A percentile compares a stretch with the other conserved stretches of the same genome.
Conservation (phyloP, 2,329 filamentous ascomycete genomes). For the Neopestalotiopsis rosae region DNA sequence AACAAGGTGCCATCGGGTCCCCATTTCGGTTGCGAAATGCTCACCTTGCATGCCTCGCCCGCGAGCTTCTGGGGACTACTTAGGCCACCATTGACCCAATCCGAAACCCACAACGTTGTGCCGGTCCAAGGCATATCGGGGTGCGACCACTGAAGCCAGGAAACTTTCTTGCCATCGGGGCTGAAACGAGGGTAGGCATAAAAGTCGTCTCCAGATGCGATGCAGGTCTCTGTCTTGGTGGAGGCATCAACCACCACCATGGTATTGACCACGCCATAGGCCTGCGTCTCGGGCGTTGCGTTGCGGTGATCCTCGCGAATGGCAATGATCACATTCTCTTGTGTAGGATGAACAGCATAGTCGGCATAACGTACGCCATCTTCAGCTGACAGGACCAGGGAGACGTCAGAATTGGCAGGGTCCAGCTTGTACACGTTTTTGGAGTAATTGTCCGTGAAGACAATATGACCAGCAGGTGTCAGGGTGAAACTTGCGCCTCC, state of each 20-base stretch:
- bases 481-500: neutral
- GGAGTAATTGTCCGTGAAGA: neutral
- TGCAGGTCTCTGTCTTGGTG: neutral
- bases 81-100: neutral
- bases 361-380: neutral
- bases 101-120: neutral
- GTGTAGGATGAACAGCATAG: neutral
- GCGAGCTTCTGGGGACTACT: neutral
- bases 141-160: slow-evolving; percentile 4
- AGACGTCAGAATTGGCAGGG: neutral
- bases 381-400: neutral
- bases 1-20: neutral
- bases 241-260: neutral
- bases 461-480: neutral
- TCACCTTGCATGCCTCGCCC: neutral
- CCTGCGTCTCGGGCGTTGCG: neutral
- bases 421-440: neutral
- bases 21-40: slow-evolving; percentile 1
- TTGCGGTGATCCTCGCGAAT: slow-evolving; percentile 4
- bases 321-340: neutral
- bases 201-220: slow-evolving; percentile 2
- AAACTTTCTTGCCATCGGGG: neutral
- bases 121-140: slow-evolving; percentile 8
- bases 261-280: neutral
- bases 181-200: slow-evolving; percentile 4